phyloP scores from a whole-genome alignment of 1,139 yeast species.

The Pichia sp. region DNA sequence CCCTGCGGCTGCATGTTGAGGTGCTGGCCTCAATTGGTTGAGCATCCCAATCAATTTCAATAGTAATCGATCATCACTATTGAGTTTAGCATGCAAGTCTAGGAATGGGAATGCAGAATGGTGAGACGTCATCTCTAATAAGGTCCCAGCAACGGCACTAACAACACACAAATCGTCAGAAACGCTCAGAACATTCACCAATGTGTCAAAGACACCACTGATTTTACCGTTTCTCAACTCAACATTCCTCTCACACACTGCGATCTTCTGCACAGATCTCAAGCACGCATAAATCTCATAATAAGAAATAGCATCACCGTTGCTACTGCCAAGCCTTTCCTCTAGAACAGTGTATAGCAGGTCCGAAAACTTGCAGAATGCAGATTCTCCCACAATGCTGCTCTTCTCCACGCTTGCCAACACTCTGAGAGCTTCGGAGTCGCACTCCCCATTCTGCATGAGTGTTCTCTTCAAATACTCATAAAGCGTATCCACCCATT shows the following conservation, averaged over 20 bases:
- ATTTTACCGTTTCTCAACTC: slow-evolving; percentile 5
- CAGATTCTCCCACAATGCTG: not conserved
- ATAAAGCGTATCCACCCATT: not conserved
- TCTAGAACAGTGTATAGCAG: slow-evolving; percentile 1
- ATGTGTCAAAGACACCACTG: slow-evolving; percentile 3
- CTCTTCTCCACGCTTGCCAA: not conserved
- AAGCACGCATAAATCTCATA: slow-evolving; percentile 1
- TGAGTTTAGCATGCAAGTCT: not conserved
- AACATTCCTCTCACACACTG: not conserved
- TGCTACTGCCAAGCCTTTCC: slow-evolving; percentile 1
- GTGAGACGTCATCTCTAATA: slow-evolving; percentile 1
- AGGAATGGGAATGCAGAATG: not conserved
- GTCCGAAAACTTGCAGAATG: not conserved
- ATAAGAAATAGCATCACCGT: not conserved
- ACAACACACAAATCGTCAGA: not conserved
- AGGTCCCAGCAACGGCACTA: slow-evolving; percentile 1
- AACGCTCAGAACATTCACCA: not conserved
- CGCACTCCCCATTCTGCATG: not conserved
- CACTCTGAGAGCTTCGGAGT: not conserved
- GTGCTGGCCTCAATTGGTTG: not conserved
- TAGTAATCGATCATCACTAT: not conserved
- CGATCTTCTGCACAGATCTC: slow-evolving; percentile 2
- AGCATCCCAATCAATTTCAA: not conserved
- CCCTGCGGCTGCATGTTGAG: not conserved
- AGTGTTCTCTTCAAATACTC: not conserved